Percentiles rank a stretch among this genome's conserved stretches.
Conservation (phyloP, 2,329 filamentous ascomycete species). For the Botrytis cinerea region DNA sequence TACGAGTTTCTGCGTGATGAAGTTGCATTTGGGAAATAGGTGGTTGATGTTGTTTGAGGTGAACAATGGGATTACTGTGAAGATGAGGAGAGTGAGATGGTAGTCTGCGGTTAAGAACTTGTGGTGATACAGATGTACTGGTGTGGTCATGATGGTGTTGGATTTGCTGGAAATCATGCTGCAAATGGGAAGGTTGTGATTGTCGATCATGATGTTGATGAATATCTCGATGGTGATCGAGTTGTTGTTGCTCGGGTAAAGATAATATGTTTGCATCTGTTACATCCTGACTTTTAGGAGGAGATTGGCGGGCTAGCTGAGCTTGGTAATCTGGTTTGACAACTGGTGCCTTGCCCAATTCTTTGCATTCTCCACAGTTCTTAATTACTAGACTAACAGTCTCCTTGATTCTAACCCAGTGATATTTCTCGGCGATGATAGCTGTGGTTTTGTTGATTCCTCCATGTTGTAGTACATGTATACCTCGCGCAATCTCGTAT, state of each 20-base stretch:
- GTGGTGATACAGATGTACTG: constrained; percentile 38
- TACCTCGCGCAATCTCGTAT: constrained; percentile 80
- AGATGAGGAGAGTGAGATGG: constrained; percentile 29
- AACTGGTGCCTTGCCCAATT: constrained; percentile 62
- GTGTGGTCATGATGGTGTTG: constrained; percentile 25
- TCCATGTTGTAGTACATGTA: constrained; percentile 77
- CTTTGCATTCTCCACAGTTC: constrained; percentile 88
- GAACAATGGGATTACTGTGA: constrained; percentile 7
- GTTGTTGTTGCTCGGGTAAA: constrained; percentile 28
- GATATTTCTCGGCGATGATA: constrained; percentile 87
- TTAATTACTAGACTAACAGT: constrained; percentile 93
- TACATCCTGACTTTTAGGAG: constrained; percentile 15
- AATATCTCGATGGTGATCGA: not conserved
- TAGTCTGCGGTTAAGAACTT: constrained; percentile 38
- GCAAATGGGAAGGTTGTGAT: constrained; percentile 11
- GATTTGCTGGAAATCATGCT: constrained; percentile 18
- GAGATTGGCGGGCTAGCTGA: constrained; percentile 23
- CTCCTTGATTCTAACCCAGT: constrained; percentile 98
- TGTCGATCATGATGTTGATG: not conserved
- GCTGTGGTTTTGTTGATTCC: constrained; percentile 99
- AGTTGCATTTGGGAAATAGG: constrained; percentile 25
- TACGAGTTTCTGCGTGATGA: constrained; percentile 18
- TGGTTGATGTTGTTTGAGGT: constrained; percentile 22
- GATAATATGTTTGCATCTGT: constrained; percentile 35
- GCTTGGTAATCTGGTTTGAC: constrained; percentile 32